Base-by-base conservation (phyloP, 2,329 filamentous ascomycete genomes). In the Aspergillus brasiliensis region DNA sequence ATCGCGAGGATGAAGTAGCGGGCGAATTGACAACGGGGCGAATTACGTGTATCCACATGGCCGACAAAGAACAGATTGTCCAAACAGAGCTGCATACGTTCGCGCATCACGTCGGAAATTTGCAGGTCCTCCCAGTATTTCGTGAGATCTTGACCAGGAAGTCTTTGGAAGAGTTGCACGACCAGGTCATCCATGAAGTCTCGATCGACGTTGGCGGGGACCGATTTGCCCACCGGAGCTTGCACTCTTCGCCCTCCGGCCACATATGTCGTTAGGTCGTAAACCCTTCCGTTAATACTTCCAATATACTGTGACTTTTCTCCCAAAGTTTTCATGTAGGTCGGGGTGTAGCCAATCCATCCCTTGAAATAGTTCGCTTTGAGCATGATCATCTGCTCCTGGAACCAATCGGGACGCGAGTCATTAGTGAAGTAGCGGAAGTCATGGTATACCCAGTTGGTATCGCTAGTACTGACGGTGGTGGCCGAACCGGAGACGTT, bases 1-100 rank as follows among this genome's bases (percentile, higher is more conserved):
- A 99, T 88, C 3, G 90, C 90, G 37, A 99, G 84, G 19, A 98
- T 84, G 65, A 99, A 87, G 77, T 98, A 99, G 61, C 89, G 88
- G 25, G 95, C 88, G 72, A 99, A 98, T 64, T 90, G 82, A 80
- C 95, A 99, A 61, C 87, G 86, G 1, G 86, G 77, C 1, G 94
- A 97, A 77, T 91, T 92, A 81, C 95, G 85, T 2, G 94, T 98
- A 73, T 99, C 95, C 3, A 97, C 82, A 63, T 96, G 89, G 28
- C 92, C 95, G 21, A 97, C 87, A 71, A 95, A 97, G 81, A 98
- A 99, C 38, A 99, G 83, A 67, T 97, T 96, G 78, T 98, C 88
- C 56, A 99, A 83, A 72, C 95, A 99, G 1, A 87, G 81, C 73
- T 88, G 82, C 91, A 96, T 96, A 34, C 88, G 83, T 19, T 75